phyloP scores from a whole-genome alignment of 768 basidiomycete species.

The Tulasnella sp. region DNA sequence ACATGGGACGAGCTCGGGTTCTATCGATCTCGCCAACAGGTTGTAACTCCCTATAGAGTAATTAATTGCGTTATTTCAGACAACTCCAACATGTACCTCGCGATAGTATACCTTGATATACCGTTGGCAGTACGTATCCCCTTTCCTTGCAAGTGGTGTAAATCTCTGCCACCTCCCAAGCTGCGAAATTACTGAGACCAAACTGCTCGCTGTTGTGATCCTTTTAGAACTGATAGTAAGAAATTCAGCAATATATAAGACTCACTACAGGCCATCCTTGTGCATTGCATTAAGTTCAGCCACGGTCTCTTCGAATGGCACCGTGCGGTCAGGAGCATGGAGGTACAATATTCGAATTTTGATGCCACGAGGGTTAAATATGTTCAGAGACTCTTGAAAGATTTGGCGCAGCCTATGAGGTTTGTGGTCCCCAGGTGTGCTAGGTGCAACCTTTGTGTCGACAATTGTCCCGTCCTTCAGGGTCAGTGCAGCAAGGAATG shows the following conservation, averaged over 20 bases:
- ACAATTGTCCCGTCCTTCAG: conserved; percentile 31
- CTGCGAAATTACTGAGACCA: conserved; percentile 36
- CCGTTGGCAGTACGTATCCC: conserved; percentile 39
- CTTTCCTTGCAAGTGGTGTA: conserved; percentile 34
- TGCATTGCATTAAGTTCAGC: conserved; percentile 39
- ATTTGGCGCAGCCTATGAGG: conserved; percentile 11
- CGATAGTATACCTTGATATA: conserved; percentile 31
- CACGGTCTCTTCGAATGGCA: conserved; percentile 38
- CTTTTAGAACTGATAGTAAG: neutral
- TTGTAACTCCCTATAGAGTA: conserved; percentile 13
- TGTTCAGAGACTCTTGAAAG: conserved; percentile 16
- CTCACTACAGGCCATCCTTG: conserved; percentile 41
- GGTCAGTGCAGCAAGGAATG: conserved; percentile 33
- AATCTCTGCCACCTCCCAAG: conserved; percentile 36
- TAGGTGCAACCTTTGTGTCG: conserved; percentile 38
- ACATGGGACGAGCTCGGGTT: conserved; percentile 19
- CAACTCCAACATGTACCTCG: too few species aligned
- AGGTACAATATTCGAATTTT: conserved; percentile 34
- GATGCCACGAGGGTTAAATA: neutral
- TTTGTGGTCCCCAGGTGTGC: conserved; percentile 10
- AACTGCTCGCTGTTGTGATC: conserved; percentile 25
- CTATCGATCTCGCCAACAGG: conserved; percentile 14
- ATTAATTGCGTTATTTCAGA: too few species aligned
- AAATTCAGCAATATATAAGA: conserved; percentile 27
- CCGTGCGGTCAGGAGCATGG: conserved; percentile 35